Evolutionary conservation across 306 rosid species (phyloP).

Genomic region (Phaseolus lunatus): DNA sequence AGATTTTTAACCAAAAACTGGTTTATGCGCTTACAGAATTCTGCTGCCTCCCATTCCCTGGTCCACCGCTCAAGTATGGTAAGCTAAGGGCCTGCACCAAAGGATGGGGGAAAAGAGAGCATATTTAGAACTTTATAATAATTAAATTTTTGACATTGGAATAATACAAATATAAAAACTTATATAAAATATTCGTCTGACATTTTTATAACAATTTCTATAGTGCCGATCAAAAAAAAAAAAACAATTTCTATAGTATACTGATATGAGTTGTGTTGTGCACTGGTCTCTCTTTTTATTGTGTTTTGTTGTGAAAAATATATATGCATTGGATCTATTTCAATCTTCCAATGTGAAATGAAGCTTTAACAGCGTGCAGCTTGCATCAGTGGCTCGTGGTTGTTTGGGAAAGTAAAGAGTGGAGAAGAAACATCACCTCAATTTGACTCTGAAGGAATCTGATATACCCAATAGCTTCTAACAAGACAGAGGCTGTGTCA

Average conservation of each 20-base stretch:
- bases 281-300: not conserved
- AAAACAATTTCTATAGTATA: not conserved
- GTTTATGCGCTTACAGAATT: conserved; percentile 68
- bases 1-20: not conserved
- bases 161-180: conserved; percentile 39
- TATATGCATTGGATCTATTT: not conserved
- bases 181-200: not conserved
- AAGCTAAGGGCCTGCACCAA: conserved; percentile 87
- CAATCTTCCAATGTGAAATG: conserved; percentile 38
- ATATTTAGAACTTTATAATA: conserved; percentile 50
- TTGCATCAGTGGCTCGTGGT: conserved; percentile 50
- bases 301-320: not conserved
- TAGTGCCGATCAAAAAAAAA: too few species aligned
- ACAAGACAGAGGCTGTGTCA: conserved; percentile 99
- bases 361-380: conserved; percentile 57
- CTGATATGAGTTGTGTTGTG: not conserved
- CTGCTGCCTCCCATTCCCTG: conserved; percentile 73
- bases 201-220: not conserved
- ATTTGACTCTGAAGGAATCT: conserved; percentile 99
- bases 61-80: conserved; percentile 84
- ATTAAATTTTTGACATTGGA: conserved; percentile 22
- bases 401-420: conserved; percentile 49
- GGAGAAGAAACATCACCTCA: conserved; percentile 74
- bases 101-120: not conserved
- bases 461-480: conserved; percentile 98